Evolutionary conservation across 176 grass and related monocot genomes (phyloP).

Genomic region (Carex littledalei): DNA sequence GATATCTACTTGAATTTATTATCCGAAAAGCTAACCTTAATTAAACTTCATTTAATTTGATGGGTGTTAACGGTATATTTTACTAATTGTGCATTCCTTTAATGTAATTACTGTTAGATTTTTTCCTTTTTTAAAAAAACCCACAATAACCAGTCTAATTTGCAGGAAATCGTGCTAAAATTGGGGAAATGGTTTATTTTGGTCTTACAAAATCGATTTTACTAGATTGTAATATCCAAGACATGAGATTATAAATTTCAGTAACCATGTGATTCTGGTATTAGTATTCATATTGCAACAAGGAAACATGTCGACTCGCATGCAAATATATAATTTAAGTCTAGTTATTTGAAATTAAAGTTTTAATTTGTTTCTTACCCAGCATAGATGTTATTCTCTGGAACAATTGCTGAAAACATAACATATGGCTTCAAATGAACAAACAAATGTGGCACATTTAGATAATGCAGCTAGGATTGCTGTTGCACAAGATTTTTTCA

Average conservation of each 20-base stretch:
- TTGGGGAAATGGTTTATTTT: neutral
- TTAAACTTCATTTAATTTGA: too few species aligned
- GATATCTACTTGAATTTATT: too few species aligned
- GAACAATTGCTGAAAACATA: slow-evolving; percentile 80
- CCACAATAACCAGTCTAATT: neutral
- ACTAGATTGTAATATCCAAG: slow-evolving; percentile 70
- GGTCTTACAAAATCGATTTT: slow-evolving; percentile 49
- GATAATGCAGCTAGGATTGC: too few species aligned
- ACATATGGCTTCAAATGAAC: slow-evolving; percentile 42
- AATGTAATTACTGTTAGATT: too few species aligned
- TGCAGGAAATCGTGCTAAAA: neutral
- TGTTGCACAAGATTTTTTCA: too few species aligned
- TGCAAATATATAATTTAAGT: too few species aligned
- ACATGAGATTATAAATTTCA: slow-evolving; percentile 53
- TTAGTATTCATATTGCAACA: too few species aligned
- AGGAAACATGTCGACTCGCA: too few species aligned
- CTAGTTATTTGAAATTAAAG: neutral
- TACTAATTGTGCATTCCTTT: too few species aligned
- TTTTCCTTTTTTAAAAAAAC: too few species aligned
- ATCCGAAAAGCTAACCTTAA: too few species aligned
- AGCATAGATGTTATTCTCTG: slow-evolving; percentile 30
- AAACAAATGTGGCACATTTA: slow-evolving; percentile 28
- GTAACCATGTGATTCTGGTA: slow-evolving; percentile 49
- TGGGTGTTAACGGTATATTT: too few species aligned
- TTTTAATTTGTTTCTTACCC: neutral